Evolutionary conservation across 1,284 basidiomycete genomes (phyloP).

Genomic region (Cryptococcus sp.): DNA sequence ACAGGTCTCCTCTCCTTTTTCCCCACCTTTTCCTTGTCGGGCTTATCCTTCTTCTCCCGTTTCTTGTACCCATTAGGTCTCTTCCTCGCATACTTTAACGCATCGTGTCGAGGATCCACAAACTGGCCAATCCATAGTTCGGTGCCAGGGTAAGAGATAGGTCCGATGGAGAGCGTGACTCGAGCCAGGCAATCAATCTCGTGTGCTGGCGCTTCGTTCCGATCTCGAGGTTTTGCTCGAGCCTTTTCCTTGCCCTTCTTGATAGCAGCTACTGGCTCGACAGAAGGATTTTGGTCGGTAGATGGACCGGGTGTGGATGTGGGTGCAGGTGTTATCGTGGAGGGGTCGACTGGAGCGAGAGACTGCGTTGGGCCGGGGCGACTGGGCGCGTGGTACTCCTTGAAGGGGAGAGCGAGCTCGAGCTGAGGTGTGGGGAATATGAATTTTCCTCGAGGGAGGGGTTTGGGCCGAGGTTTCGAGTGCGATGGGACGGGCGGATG

Average conservation of each 20-base stretch:
- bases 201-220: slow-evolving; percentile 31
- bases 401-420: slow-evolving; percentile 21
- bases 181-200: slow-evolving; percentile 42
- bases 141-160: slow-evolving; percentile 36
- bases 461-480: slow-evolving; percentile 29
- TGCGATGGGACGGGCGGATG: slow-evolving; percentile 40
- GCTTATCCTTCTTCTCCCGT: slow-evolving; percentile 4
- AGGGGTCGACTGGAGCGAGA: too few relatives aligned
- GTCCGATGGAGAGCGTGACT: slow-evolving; percentile 35
- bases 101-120: slow-evolving; percentile 27
- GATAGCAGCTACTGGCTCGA: not conserved
- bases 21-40: not conserved
- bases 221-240: slow-evolving; percentile 13
- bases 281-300: not conserved
- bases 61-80: slow-evolving; percentile 6
- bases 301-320: slow-evolving; percentile 4
- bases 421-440: slow-evolving; percentile 33
- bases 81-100: slow-evolving; percentile 10
- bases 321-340: not conserved
- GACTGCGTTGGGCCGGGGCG: not conserved
- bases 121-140: slow-evolving; percentile 44
- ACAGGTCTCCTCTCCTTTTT: slow-evolving; percentile 2
- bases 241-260: not conserved
- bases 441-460: slow-evolving; percentile 28
- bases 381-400: slow-evolving; percentile 23